Base-by-base conservation (phyloP, 192 early-diverging fungal genomes). In the Chytriomyces confervae region DNA sequence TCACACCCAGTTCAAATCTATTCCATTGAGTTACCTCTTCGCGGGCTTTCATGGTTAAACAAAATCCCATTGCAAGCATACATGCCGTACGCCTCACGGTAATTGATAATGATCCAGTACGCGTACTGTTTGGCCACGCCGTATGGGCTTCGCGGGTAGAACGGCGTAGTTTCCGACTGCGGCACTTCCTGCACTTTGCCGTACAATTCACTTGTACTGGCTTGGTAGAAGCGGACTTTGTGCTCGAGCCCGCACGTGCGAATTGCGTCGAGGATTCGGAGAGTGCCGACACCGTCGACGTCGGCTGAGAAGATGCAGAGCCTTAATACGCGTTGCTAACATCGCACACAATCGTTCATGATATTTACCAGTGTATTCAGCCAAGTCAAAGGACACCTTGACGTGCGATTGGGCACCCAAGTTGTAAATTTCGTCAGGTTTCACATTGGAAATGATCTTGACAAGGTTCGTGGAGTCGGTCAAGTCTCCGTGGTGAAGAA, bases 61-160 rank as follows among this genome's bases (percentile, higher is more conserved):
- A 93, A 67, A 70, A 93, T 92, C 66, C 92, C 92, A 80, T 93
- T 93, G 77, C 92, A 93, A 29, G 92, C 89, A 71, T 84, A 92
- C 92, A 94, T 92, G 74, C 83, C 83, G 79, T 94, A 94, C 13
- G 92, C 86, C 80, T 94, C 92, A 75, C 92, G 90, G 82, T 94
- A 93, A 84, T 94, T 93, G 72, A 93, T 84, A 23, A 90, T 87
- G 80, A 93, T 92, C 92, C 92, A 94, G 83, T 89, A 94, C 67
- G 87, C 92, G 80, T 93, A 93, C 62, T 93, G 88, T 80, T 94
- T 94, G 46, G 92, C 92, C 16, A 94, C 92, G 80, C 84, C 92
- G 83, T 94, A 94, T 24, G 92, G 92, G 20, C 91, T 92, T 68
- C 92, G 87, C 65, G 92, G 92, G 80, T 94, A 94, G 80, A 94